These are phyloP conservation scores for Talaromyces sp. DNA, from an alignment of 2,329 filamentous ascomycete genomes.

Conservation along the genomic window DNA sequence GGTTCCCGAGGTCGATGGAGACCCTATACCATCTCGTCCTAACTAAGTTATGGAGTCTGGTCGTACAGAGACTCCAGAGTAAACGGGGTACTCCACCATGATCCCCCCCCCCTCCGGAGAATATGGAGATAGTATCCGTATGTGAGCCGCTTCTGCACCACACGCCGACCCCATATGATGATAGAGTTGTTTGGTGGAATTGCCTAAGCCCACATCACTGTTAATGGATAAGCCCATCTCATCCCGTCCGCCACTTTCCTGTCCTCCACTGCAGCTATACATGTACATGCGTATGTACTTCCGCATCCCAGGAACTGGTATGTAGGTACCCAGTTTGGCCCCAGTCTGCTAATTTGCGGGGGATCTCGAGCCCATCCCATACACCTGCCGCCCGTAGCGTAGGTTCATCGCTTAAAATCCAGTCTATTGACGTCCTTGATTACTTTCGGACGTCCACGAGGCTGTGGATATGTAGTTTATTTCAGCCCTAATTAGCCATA, in stretches of 20 bases:
- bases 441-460: background rate
- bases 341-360: background rate
- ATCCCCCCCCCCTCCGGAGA: background rate
- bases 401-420: background rate
- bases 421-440: background rate
- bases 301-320: background rate
- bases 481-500: background rate
- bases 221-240: background rate
- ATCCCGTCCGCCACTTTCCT: background rate
- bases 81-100: conserved; percentile 3
- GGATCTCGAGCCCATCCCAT: background rate
- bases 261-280: background rate
- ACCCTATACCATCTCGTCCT: background rate
- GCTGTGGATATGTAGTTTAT: conserved; percentile 11
- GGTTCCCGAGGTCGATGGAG: background rate
- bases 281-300: background rate
- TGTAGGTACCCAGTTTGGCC: background rate
- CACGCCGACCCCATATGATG: background rate
- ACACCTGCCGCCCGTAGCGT: background rate
- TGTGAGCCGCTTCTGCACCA: background rate
- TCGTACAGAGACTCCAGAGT: background rate
- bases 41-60: background rate
- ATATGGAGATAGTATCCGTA: conserved; percentile 1
- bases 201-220: background rate
- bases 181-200: background rate